These are phyloP conservation scores for Mucor racemosus DNA, from an alignment of 371 early-diverging fungal species.

Conservation along the genomic window DNA sequence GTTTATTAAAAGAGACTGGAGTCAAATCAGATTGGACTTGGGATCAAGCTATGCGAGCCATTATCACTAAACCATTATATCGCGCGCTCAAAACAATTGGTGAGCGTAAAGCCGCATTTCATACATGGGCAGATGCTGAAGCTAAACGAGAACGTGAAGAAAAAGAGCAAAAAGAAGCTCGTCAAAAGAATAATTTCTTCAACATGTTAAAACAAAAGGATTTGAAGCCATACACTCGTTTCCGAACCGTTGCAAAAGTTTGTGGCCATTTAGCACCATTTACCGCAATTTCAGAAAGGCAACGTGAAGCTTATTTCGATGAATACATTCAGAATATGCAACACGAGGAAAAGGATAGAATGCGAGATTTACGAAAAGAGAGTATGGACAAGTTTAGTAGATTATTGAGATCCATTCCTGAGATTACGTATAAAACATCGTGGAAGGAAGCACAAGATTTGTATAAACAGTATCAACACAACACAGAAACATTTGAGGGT, in stretches of 20 bases:
- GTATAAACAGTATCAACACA: constrained; percentile 47
- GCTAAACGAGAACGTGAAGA: constrained; percentile 58
- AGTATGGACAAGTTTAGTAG: constrained; percentile 67
- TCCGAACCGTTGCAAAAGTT: constrained; percentile 54
- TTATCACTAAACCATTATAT: constrained; percentile 84
- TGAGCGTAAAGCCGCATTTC: constrained; percentile 84
- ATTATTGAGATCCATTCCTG: constrained; percentile 61
- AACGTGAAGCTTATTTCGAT: constrained; percentile 64
- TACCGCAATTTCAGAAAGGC: constrained; percentile 50
- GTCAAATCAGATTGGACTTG: constrained; percentile 86
- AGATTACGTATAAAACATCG: constrained; percentile 67
- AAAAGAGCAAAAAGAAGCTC: constrained; percentile 44
- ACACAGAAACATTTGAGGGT: constrained; percentile 61
- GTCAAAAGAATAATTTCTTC: constrained; percentile 48
- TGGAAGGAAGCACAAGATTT: constrained; percentile 72
- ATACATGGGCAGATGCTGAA: constrained; percentile 67
- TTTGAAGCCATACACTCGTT: constrained; percentile 51
- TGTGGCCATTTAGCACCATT: constrained; percentile 56
- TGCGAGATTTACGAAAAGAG: constrained; percentile 64
- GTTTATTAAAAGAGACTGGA: constrained; percentile 72
- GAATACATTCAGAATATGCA: constrained; percentile 66
- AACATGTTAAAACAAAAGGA: constrained; percentile 49
- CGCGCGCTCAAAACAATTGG: constrained; percentile 79
- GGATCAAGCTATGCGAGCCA: constrained; percentile 89
- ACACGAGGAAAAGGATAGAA: constrained; percentile 66